Percentiles rank a stretch among this genome's conserved stretches.
These are phyloP conservation scores for Tricholoma matsutake DNA, from an alignment of 768 basidiomycete genomes.

Conservation along the genomic window DNA sequence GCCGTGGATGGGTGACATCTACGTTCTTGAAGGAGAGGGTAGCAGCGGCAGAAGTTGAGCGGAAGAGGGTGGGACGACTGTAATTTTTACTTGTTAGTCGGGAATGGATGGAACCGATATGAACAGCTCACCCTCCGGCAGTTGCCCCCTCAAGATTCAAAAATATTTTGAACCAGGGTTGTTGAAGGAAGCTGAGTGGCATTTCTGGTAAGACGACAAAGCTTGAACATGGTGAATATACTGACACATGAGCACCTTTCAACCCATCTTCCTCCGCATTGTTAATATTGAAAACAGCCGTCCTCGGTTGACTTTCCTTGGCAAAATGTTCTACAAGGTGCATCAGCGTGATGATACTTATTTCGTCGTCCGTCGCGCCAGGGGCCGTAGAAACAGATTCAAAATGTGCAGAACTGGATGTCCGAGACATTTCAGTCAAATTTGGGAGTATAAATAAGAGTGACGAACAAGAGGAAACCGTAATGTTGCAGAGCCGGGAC, in stretches of 20 bases:
- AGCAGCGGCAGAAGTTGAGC: slow-evolving; percentile 58
- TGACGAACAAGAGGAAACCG: slow-evolving; percentile 16
- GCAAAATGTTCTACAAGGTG: slow-evolving; percentile 51
- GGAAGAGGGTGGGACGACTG: slow-evolving; percentile 76
- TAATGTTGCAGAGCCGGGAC: slow-evolving; percentile 45
- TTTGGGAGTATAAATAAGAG: not conserved
- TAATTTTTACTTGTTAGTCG: slow-evolving; percentile 15
- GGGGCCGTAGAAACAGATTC: slow-evolving; percentile 74
- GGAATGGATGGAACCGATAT: not conserved
- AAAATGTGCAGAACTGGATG: slow-evolving; percentile 76
- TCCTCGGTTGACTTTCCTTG: slow-evolving; percentile 30
- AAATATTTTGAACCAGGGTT: slow-evolving; percentile 75
- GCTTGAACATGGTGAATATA: slow-evolving; percentile 8
- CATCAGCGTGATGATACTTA: slow-evolving; percentile 15
- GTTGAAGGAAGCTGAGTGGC: slow-evolving; percentile 55
- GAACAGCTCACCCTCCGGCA: slow-evolving; percentile 60
- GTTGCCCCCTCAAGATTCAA: slow-evolving; percentile 83
- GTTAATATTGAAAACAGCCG: slow-evolving; percentile 80
- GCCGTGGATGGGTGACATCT: slow-evolving; percentile 62
- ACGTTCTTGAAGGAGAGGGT: slow-evolving; percentile 44
- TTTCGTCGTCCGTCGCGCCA: slow-evolving; percentile 67
- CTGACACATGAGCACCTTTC: slow-evolving; percentile 64
- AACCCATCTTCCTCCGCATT: slow-evolving; percentile 82
- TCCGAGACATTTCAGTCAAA: slow-evolving; percentile 17
- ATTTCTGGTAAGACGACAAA: not conserved